Evolutionary conservation across 2,329 filamentous ascomycete genomes (phyloP), one percentile per base, ranked within the genome.

Genomic region (Diaporthe sp.): DNA sequence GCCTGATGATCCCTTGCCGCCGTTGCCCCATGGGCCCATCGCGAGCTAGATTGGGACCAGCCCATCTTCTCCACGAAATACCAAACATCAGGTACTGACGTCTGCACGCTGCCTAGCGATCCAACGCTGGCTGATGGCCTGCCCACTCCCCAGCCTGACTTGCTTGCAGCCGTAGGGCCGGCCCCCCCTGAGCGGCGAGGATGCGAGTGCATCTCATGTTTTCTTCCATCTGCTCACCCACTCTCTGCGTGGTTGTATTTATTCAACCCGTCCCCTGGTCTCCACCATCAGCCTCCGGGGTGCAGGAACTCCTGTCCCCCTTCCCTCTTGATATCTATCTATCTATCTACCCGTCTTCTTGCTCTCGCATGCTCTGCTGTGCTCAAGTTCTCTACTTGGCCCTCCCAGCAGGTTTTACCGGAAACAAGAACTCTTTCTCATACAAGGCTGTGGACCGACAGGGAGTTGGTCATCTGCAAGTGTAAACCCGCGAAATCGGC

Each of bases 181-280:
- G 10, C n/a, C 19, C 61, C 61, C 61, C 61, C 61, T 67, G 61
- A 67, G 64, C 45, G 45, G 30, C 68, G 30, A 66, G 45, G 68
- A 42, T 72, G 54, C 54, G 35, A 74, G 68, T 58, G 52, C 38
- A 69, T 74, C 74, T 73, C 45, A 73, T 73, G 40, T 45, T 67
- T 45, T 28, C 30, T 64, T 54, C 70, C 54, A 61, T 72, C 74
- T 76, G 67, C 71, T 67, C 72, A 71, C 54, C 42, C 35, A 13
- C 58, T 28, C 55, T 57, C 28, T 50, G 12, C 66, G 50, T 66
- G 75, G 5, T 33, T 73, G 50, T 71, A 74, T 28, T 33, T 67
- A 72, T 68, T 77, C 47, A 67, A 64, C 54, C 61, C 55, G 57
- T 68, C 54, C 33, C 50, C 67, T 68, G 10, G 17, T 61, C 66